phyloP scores from a whole-genome alignment of 495 filamentous ascomycete genomes.

The Extremus antarcticus region DNA sequence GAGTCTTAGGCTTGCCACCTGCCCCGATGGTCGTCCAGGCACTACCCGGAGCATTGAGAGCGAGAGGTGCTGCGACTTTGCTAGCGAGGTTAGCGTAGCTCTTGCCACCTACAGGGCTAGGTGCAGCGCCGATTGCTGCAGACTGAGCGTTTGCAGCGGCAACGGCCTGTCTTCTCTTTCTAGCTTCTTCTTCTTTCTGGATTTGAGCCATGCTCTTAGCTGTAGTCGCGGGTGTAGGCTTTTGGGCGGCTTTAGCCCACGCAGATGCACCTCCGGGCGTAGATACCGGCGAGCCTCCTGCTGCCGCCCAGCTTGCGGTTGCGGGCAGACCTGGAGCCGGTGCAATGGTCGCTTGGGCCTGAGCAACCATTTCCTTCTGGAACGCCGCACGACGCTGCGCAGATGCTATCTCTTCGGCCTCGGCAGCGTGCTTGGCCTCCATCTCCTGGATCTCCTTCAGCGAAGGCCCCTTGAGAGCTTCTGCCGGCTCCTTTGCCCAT shows the following conservation, averaged over 20 bases:
- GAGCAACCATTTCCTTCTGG: constrained; percentile 72
- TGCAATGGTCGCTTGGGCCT: constrained; percentile 32
- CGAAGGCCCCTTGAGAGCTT: constrained; percentile 75
- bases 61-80: constrained; percentile 44
- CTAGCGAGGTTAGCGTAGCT: constrained; percentile 91
- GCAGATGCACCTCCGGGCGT: constrained; percentile 42
- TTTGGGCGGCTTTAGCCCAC: constrained; percentile 62
- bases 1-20: constrained; percentile 75
- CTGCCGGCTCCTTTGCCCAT: constrained; percentile 79
- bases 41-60: constrained; percentile 32
- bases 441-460: constrained; percentile 95
- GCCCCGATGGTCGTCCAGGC: constrained; percentile 98
- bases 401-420: constrained; percentile 72
- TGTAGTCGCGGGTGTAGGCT: constrained; percentile 35
- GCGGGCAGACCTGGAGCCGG: constrained; percentile 70
- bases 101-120: constrained; percentile 54
- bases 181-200: constrained; percentile 87
- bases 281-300: constrained; percentile 52
- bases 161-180: constrained; percentile 58
- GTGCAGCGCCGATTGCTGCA: constrained; percentile 37
- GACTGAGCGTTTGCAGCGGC: constrained; percentile 41
- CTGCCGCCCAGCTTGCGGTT: constrained; percentile 75
- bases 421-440: constrained; percentile 87
- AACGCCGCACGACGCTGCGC: constrained; percentile 65
- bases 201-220: constrained; percentile 88